Evolutionary conservation across 805 yeast genomes (phyloP).

Genomic region (Metschnikowia aberdeeniae): DNA sequence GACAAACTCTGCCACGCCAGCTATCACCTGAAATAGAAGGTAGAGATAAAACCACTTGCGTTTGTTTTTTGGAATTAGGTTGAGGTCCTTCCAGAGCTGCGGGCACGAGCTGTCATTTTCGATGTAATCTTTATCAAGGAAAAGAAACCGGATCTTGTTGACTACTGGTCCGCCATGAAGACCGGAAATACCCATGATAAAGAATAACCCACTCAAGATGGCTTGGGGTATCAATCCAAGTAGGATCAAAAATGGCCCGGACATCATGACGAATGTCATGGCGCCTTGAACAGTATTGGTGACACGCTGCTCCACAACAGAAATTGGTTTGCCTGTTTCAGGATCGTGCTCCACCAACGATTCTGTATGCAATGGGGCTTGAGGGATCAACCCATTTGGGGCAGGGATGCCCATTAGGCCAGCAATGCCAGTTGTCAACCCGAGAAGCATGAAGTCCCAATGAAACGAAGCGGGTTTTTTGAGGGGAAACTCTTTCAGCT

Average conservation of each 20-base stretch:
- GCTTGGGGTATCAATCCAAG: constrained; percentile 88
- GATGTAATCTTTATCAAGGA: constrained; percentile 49
- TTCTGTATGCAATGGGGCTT: constrained; percentile 89
- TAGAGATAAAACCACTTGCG: constrained; percentile 53
- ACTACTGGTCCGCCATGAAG: constrained; percentile 63
- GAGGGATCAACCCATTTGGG: constrained; percentile 95
- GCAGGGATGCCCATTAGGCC: constrained; percentile 92
- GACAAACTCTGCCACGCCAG: constrained; percentile 76
- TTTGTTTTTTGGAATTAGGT: constrained; percentile 22
- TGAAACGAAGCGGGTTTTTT: constrained; percentile 88
- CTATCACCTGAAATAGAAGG: constrained; percentile 54
- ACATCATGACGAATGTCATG: constrained; percentile 80
- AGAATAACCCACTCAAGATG: constrained; percentile 86
- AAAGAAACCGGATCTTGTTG: constrained; percentile 56
- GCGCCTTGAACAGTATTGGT: constrained; percentile 84
- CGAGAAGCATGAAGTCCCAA: constrained; percentile 84
- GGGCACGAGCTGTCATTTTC: constrained; percentile 35
- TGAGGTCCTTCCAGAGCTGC: constrained; percentile 29
- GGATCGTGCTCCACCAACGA: constrained; percentile 59
- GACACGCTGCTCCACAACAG: constrained; percentile 85
- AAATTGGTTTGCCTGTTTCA: constrained; percentile 32
- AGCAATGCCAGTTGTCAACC: constrained; percentile 80
- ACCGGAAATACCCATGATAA: constrained; percentile 88
- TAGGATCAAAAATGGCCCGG: constrained; percentile 78
- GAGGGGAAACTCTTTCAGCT: constrained; percentile 73